Evolutionary conservation across 768 basidiomycete genomes (phyloP), one percentile per base, ranked within the genome.

Genomic region (Coprinopsis cinerea): DNA sequence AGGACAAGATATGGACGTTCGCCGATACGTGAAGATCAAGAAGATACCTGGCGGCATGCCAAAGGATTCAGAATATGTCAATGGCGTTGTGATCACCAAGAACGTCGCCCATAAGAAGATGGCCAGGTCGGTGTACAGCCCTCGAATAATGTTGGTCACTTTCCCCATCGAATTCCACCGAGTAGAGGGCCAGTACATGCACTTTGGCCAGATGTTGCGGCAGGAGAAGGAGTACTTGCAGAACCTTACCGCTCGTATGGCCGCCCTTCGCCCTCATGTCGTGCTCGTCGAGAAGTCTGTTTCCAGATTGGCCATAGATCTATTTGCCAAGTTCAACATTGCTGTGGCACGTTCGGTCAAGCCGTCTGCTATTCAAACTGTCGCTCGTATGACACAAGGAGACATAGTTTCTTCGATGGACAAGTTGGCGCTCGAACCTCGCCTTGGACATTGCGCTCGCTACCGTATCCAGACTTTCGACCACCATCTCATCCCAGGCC

Each of bases 331-430:
- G 47, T 81, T 88, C 52, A 88, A 88, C 51, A 92, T 98, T 44
- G 85, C 88, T 26, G 94, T 97, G 15, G 94, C 94, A 9, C 73
- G 94, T 20, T 78, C 86, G 6, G 92, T 97, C 55, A 95, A 96
- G 60, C 76, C 83, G 1, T 86, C 87, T 44, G 92, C 92, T 0
- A 81, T 98, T 44, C 80, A 85, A 41, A 86, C 88, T 42, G 81
- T 98, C 40, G 81, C 93, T n/a, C 75, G 94, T 25, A 93, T 93
- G 81, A 95, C 92, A 1, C 92, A 95, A 61, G 89, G 88, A 17
- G 94, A 95, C 56, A 82, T 97, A 13, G 88, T 98, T 61, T 92
- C 92, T 2, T 95, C 92, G 3, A 94, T 96, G 77, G 94, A 96
- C 61, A 88, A 91, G 60, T 75, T 97, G 32, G 91, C 92, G 0